Percentiles rank a stretch among this genome's conserved stretches.
Conservation (phyloP, 108 stramenopile genomes). For the Chaetoceros tenuissimus region DNA sequence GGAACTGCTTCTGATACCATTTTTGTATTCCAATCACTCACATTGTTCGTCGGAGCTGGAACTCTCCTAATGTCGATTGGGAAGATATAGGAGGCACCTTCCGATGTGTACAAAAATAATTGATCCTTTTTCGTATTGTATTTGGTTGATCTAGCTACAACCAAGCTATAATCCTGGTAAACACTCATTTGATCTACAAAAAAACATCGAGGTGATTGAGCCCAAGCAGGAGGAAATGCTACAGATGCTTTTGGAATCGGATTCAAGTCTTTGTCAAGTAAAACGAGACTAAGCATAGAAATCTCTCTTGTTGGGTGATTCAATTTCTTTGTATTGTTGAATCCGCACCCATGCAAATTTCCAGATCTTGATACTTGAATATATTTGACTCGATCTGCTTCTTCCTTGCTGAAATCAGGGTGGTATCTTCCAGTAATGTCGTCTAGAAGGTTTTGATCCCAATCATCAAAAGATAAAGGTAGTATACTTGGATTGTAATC, state of each 20-base stretch:
- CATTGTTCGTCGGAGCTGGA: not conserved
- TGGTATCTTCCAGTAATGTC: not conserved
- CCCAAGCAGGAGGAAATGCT: not conserved
- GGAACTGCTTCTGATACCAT: not conserved
- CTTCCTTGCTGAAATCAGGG: not conserved
- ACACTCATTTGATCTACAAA: not conserved
- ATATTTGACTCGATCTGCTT: slow-evolving; percentile 1
- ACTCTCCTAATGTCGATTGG: not conserved
- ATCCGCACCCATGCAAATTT: slow-evolving; percentile 1
- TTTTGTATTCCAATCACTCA: not conserved
- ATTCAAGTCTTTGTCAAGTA: not conserved
- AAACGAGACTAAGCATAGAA: not conserved
- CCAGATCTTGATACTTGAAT: not conserved
- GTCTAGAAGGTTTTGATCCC: not conserved
- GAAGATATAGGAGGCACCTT: not conserved
- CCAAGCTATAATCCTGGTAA: not conserved
- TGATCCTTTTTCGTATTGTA: not conserved
- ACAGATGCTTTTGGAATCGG: not conserved
- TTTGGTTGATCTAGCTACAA: not conserved
- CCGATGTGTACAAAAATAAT: not conserved
- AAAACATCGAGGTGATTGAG: not conserved
- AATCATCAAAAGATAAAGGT: not conserved
- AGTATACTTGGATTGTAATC: slow-evolving; percentile 1
- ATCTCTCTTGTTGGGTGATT: not conserved
- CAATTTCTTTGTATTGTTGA: not conserved